Percentiles rank a stretch among this genome's conserved stretches.
These are phyloP conservation scores for Rubia balearica DNA, from an alignment of 305 asterid species.

Conservation along the genomic window DNA sequence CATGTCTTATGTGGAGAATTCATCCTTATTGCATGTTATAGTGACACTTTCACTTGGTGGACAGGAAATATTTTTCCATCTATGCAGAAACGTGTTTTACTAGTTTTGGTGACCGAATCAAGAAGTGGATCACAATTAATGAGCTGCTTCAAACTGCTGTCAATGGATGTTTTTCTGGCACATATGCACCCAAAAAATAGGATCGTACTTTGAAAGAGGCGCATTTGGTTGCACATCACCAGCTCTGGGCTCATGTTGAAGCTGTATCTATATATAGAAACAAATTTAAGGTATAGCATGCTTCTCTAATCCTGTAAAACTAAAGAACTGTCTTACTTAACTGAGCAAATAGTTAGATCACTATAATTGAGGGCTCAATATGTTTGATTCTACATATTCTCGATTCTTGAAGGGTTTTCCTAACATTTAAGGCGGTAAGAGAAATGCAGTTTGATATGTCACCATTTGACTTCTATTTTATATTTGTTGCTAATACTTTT, in stretches of 20 bases:
- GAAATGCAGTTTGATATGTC: neutral
- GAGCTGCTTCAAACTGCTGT: slow-evolving; percentile 58
- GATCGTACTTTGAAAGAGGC: slow-evolving; percentile 35
- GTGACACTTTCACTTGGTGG: neutral
- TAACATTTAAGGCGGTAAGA: neutral
- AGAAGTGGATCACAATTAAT: slow-evolving; percentile 53
- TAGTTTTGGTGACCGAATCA: slow-evolving; percentile 54
- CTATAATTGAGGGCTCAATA: neutral
- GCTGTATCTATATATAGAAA: neutral
- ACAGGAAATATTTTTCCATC: slow-evolving; percentile 45
- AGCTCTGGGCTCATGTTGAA: slow-evolving; percentile 31
- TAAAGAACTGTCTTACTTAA: no score
- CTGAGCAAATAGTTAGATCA: no score
- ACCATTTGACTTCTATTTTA: neutral
- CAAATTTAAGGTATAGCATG: neutral
- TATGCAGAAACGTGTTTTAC: slow-evolving; percentile 57
- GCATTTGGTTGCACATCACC: slow-evolving; percentile 47
- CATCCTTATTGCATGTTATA: slow-evolving; percentile 4
- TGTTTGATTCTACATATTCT: neutral
- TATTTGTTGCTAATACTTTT: slow-evolving; percentile 11
- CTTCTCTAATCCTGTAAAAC: no score
- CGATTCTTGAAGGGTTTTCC: neutral
- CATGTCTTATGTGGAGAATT: neutral
- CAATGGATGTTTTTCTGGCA: slow-evolving; percentile 42
- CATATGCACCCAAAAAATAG: slow-evolving; percentile 49